Base-by-base conservation (phyloP, 495 filamentous ascomycete genomes). In the Aspergillus diversus region DNA sequence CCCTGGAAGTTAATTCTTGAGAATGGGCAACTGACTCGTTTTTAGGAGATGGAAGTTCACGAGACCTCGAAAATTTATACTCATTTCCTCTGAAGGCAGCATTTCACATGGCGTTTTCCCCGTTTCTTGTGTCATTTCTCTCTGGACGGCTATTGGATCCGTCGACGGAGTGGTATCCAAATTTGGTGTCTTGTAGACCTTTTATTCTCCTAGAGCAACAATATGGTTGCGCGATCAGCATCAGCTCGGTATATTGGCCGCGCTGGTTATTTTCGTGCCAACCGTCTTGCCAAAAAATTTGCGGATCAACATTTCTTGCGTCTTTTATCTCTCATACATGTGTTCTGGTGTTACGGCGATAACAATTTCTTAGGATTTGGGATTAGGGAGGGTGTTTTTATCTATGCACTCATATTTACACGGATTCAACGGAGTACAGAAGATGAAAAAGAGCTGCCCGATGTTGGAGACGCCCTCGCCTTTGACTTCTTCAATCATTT, bases 21-120 rank as follows among this genome's bases (percentile, higher is more conserved):
- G 83, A 66, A 83, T 65, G 73, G 70, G 70, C 13, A 35, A 34
- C 46, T 63, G 35, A 63, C 60, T 7, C 16, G 11, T 21, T 49
- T 31, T 21, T 65, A 99, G 96, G 95, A 99, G 79, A 99, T 99
- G 95, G 95, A 98, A 82, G 95, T 99, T 72, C 95, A 99, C 73
- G 93, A 97, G 79, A 90, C 89, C 74, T 98, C 96, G 59, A 98
- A 98, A 78, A 90, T 97, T 67, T 97, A 98, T 83, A 99, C 95
- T 69, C 95, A 99, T 85, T 99, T 98, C 85, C 97, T 99, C 81
- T 99, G 69, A 80, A 66, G 61, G 65, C 63, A 71, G 71, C 69
- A 72, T 74, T 63, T 66, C 60, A 61, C 64, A 64, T 61, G 67
- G 71, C 68, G 69, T 71, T 71, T 48, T 66, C 43, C 27, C 31